Evolutionary conservation across 2,329 filamentous ascomycete species (phyloP), one percentile per base, ranked within the genome.

Genomic region (Penicillium sp.): DNA sequence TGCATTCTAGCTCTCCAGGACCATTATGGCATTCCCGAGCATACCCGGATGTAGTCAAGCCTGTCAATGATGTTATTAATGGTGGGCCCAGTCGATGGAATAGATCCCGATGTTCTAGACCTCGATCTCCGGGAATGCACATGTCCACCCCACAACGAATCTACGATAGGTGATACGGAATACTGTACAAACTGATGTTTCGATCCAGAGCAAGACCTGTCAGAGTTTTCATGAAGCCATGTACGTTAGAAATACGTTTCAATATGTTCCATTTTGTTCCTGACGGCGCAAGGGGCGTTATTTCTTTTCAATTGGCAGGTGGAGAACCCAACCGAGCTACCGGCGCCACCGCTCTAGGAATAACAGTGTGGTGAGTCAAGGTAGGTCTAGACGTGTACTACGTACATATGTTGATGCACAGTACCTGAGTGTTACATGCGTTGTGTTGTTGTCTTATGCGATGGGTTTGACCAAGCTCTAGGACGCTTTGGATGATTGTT

Each of bases 321-420:
- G 56, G 56, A 32, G 50, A 44, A 37, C 37, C n/a, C 42, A 38
- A 20, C 42, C 37, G 42, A 28, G 31, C 58, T 60, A 60, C 49
- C 45, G 52, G 38, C 58, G 58, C 58, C 58, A 59, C 56, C 27
- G 47, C 44, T 40, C 51, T 43, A 35, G 50, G 50, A 52, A 53
- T 48, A 48, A 52, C 28, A 20, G 25, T 42, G 44, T 51, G 53
- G 55, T 53, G 49, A 53, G 47, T 50, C 46, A 52, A 46, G 27
- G 35, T 13, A 25, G 31, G 45, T 23, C 10, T 29, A n/a, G 37
- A 31, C 42, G 15, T 44, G 35, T 33, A 40, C 39, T 47, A 33
- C 49, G 38, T 43, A 12, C 42, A 46, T 23, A 27, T 35, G 32
- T 15, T 20, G 32, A 8, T 33, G 31, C 31, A 35, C 12, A 15